These are phyloP conservation scores for Smittium culicis DNA, from an alignment of 371 early-diverging fungal species.

Conservation along the genomic window DNA sequence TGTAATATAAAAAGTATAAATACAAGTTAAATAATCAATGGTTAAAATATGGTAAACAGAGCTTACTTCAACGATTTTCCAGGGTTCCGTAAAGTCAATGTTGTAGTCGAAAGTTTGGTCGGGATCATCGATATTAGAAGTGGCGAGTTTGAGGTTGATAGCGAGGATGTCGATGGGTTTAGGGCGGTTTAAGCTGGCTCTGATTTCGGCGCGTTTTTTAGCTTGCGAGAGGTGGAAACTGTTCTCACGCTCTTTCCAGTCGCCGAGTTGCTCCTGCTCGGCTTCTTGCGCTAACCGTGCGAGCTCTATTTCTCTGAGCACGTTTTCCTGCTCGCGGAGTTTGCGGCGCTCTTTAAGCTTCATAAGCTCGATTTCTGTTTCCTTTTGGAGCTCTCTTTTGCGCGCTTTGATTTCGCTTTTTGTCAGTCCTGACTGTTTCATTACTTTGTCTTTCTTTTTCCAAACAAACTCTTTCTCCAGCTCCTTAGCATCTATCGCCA, in stretches of 20 bases:
- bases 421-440: constrained; percentile 47
- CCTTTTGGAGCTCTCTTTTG: constrained; percentile 50
- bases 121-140: constrained; percentile 24
- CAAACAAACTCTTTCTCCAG: constrained; percentile 78
- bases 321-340: constrained; percentile 67
- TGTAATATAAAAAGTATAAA: constrained; percentile 1
- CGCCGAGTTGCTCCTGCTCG: constrained; percentile 76
- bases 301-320: constrained; percentile 68
- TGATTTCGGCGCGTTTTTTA: constrained; percentile 75
- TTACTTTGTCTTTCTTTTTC: constrained; percentile 65
- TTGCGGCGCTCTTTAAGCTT: constrained; percentile 61
- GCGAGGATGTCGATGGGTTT: constrained; percentile 87
- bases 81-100: constrained; percentile 76
- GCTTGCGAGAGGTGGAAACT: constrained; percentile 84
- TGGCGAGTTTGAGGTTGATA: constrained; percentile 65
- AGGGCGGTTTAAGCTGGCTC: constrained; percentile 71
- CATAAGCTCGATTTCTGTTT: constrained; percentile 61
- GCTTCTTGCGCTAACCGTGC: constrained; percentile 57
- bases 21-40: not conserved
- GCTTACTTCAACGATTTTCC: constrained; percentile 59
- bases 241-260: constrained; percentile 86
- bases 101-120: constrained; percentile 56
- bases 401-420: constrained; percentile 39
- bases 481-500: constrained; percentile 69
- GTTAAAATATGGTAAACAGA: not conserved